phyloP scores from a whole-genome alignment of 352 stramenopile genomes.

The Paralagenidium karlingii region DNA sequence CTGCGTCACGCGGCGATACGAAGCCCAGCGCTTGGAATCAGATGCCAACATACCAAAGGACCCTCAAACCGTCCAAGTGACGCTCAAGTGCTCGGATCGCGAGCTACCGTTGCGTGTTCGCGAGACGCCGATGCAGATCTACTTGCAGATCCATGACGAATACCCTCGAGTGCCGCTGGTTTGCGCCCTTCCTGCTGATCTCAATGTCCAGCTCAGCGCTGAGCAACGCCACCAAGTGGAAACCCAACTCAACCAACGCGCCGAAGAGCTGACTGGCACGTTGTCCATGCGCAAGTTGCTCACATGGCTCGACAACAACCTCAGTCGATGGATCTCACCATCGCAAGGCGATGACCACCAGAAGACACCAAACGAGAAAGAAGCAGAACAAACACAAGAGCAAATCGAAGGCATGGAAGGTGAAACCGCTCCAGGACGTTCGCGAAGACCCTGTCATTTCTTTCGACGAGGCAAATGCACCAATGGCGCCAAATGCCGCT shows the following conservation, averaged over 20 bases:
- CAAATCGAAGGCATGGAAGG: background rate
- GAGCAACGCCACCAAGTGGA: constrained; percentile 17
- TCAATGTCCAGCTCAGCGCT: no score
- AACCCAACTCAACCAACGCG: no score
- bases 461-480: constrained; percentile 41
- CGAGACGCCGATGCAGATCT: constrained; percentile 53
- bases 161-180: constrained; percentile 35
- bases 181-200: no score
- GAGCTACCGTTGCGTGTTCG: constrained; percentile 28
- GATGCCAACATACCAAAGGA: no score
- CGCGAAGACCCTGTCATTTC: constrained; percentile 17
- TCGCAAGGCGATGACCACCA: constrained; percentile 3
- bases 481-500: constrained; percentile 53
- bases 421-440: background rate
- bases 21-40: constrained; percentile 24
- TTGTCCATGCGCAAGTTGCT: constrained; percentile 54
- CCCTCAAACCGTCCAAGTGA: constrained; percentile 3
- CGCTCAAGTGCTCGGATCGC: background rate
- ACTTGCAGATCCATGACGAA: constrained; percentile 31
- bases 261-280: constrained; percentile 23
- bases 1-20: constrained; percentile 49
- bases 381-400: background rate
- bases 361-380: background rate
- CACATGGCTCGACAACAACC: constrained; percentile 79
- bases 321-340: constrained; percentile 26